Percentiles rank a stretch among this genome's conserved stretches.
Conservation (phyloP, 1,139 yeast genomes). For the Geotrichum histeridarum region DNA sequence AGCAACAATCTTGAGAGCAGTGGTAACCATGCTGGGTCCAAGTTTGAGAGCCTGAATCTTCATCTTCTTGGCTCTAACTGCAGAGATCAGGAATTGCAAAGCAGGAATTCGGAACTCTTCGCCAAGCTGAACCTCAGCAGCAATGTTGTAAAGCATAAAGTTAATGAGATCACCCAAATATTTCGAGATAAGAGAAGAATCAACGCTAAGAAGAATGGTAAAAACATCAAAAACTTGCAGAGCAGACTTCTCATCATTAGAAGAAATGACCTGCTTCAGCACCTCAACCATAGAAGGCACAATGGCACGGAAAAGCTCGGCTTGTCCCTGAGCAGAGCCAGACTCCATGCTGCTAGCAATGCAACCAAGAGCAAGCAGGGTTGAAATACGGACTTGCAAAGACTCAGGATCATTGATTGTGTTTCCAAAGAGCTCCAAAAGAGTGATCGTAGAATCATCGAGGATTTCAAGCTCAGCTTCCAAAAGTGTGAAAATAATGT, state of each 20-base stretch:
- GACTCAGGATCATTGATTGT: constrained; percentile 63
- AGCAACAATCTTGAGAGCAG: constrained; percentile 73
- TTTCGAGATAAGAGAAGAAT: constrained; percentile 74
- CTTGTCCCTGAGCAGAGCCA: constrained; percentile 44
- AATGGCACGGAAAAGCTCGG: constrained; percentile 57
- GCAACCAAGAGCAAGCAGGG: constrained; percentile 77
- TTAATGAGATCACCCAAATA: constrained; percentile 63
- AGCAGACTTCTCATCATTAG: constrained; percentile 67
- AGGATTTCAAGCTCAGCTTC: constrained; percentile 65
- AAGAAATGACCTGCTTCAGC: constrained; percentile 64
- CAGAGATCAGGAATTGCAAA: constrained; percentile 76
- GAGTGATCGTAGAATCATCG: constrained; percentile 57
- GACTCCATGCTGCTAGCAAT: constrained; percentile 64
- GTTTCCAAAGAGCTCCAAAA: constrained; percentile 59
- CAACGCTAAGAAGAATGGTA: constrained; percentile 71
- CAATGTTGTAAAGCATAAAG: constrained; percentile 64
- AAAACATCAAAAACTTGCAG: constrained; percentile 79
- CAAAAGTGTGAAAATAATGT: constrained; percentile 67
- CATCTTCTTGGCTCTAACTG: constrained; percentile 57
- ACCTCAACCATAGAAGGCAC: constrained; percentile 82
- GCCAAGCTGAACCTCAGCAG: constrained; percentile 61
- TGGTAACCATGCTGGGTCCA: constrained; percentile 72
- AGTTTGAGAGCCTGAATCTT: constrained; percentile 61
- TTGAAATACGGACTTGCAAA: constrained; percentile 72
- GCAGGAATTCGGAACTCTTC: constrained; percentile 82